Evolutionary conservation across 768 basidiomycete genomes (phyloP).

Genomic region (Russula griseocarnosa): DNA sequence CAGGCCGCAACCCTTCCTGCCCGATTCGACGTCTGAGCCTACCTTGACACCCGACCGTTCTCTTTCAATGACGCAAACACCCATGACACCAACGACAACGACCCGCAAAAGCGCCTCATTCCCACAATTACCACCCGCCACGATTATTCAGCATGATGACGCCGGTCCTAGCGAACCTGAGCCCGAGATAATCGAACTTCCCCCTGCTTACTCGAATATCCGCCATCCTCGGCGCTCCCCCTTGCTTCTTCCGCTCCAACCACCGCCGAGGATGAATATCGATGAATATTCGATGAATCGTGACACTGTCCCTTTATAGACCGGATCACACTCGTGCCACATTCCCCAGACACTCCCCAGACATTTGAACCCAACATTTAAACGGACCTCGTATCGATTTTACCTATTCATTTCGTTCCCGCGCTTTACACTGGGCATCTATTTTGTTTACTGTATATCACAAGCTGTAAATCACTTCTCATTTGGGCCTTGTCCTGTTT

Average conservation of each 20-base stretch:
- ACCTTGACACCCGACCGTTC: too few species aligned
- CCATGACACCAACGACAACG: constrained; percentile 34
- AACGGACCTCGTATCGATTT: too few species aligned
- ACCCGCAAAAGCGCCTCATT: constrained; percentile 45
- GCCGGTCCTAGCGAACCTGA: constrained; percentile 58
- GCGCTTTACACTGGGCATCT: constrained; percentile 5
- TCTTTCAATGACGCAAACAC: constrained; percentile 14
- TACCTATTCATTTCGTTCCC: background rate
- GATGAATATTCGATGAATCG: too few species aligned
- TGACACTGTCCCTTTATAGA: background rate
- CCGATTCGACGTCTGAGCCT: too few species aligned
- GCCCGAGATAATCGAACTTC: constrained; percentile 75
- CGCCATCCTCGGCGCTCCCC: constrained; percentile 6
- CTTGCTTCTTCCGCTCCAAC: background rate
- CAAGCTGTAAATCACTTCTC: constrained; percentile 8
- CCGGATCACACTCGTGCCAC: background rate
- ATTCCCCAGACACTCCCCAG: too few species aligned
- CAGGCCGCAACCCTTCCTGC: too few species aligned
- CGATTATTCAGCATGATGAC: constrained; percentile 82
- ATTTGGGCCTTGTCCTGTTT: background rate
- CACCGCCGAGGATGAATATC: background rate
- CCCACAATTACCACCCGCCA: constrained; percentile 61
- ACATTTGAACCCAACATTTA: background rate
- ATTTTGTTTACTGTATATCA: background rate
- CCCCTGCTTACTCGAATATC: constrained; percentile 76